phyloP scores from a whole-genome alignment of 495 filamentous ascomycete species.

The Talaromyces nanjingensis region DNA sequence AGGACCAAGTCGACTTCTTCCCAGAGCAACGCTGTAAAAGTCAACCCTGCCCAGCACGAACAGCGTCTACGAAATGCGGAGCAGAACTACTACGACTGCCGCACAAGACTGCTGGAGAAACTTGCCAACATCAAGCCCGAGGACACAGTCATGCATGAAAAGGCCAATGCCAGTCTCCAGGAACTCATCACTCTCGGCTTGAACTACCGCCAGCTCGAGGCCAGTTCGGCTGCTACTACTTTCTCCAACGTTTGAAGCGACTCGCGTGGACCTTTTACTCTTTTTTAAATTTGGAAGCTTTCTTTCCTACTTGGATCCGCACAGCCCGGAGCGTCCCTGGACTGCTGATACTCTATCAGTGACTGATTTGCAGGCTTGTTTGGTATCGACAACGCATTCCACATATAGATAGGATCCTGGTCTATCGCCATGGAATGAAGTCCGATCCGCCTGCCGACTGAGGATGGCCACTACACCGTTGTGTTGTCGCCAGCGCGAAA shows the following conservation, averaged over 20 bases:
- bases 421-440: not conserved
- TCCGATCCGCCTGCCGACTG: not conserved
- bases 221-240: slow-evolving; percentile 35
- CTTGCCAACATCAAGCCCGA: slow-evolving; percentile 34
- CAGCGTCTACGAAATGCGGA: slow-evolving; percentile 41
- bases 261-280: not conserved
- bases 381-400: not conserved
- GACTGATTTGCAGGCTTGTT: not conserved
- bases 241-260: slow-evolving; percentile 28
- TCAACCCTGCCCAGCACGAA: slow-evolving; percentile 28
- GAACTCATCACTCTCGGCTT: slow-evolving; percentile 39
- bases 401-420: not conserved
- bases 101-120: slow-evolving; percentile 34
- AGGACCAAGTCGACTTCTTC: slow-evolving; percentile 39
- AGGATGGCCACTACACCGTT: not conserved
- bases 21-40: slow-evolving; percentile 30
- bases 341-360: not conserved
- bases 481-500: not conserved
- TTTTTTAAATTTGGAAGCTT: not conserved
- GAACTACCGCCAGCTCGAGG: slow-evolving; percentile 40
- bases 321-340: not conserved
- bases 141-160: slow-evolving; percentile 38
- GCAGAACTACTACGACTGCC: slow-evolving; percentile 38
- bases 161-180: slow-evolving; percentile 43
- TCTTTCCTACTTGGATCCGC: not conserved